phyloP scores from a whole-genome alignment of 805 yeast species.

The Torulaspora quercuum region DNA sequence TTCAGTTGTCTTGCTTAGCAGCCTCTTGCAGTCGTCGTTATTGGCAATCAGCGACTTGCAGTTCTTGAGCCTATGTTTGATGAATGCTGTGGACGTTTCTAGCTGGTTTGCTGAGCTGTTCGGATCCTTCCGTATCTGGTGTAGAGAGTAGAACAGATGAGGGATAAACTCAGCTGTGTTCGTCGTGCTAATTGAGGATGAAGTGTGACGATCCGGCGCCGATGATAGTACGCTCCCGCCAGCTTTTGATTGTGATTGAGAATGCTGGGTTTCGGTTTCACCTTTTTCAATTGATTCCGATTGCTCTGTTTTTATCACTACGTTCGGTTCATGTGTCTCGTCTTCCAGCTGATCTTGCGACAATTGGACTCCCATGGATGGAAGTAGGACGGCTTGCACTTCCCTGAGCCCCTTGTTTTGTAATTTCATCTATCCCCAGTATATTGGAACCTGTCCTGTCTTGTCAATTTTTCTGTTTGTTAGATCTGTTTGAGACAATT shows the following conservation, averaged over 20 bases:
- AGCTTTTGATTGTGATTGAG: too few species aligned
- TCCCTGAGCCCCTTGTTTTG: constrained; percentile 17
- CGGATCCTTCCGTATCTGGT: constrained; percentile 35
- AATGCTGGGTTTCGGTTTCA: too few species aligned
- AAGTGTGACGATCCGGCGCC: too few species aligned
- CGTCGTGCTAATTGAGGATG: constrained; percentile 11
- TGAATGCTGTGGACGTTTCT: constrained; percentile 33
- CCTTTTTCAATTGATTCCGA: too few species aligned
- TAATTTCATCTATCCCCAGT: constrained; percentile 11
- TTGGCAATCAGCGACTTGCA: constrained; percentile 30
- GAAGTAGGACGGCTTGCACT: constrained; percentile 14
- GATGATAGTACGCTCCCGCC: too few species aligned
- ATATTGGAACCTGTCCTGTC: not conserved
- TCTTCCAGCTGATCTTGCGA: constrained; percentile 8
- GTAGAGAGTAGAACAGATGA: constrained; percentile 32
- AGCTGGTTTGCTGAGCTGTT: constrained; percentile 32
- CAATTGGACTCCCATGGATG: constrained; percentile 7
- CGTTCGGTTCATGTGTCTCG: constrained; percentile 9
- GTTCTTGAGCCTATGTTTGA: constrained; percentile 32
- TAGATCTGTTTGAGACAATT: too few species aligned
- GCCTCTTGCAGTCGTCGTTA: constrained; percentile 30
- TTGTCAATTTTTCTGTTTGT: not conserved
- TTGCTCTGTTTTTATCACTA: too few species aligned
- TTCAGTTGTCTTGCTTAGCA: constrained; percentile 27
- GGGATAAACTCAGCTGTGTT: constrained; percentile 33